Evolutionary conservation across 768 basidiomycete genomes (phyloP).

Genomic region (Rhodotorula paludigena): DNA sequence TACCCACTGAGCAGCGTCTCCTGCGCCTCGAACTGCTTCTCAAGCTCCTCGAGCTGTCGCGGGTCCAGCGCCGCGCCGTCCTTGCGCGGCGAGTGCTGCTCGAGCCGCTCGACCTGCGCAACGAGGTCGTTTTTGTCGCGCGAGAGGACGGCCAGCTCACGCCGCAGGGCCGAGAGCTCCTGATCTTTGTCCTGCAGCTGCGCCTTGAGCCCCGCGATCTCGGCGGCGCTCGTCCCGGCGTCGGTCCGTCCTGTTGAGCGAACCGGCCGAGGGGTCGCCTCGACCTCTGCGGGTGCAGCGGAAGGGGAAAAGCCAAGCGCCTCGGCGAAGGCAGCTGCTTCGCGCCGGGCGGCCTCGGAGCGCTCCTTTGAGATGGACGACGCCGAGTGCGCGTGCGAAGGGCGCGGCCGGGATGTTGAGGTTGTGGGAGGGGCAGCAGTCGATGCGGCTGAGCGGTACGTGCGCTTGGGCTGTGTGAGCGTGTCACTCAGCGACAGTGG

Average conservation of each 20-base stretch:
- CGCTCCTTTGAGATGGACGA: slow-evolving; percentile 9
- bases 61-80: slow-evolving; percentile 15
- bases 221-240: background rate
- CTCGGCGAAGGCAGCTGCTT: slow-evolving; percentile 8
- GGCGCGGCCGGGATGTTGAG: background rate
- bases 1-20: slow-evolving; percentile 21
- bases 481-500: slow-evolving; percentile 18
- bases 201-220: background rate
- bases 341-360: slow-evolving; percentile 8
- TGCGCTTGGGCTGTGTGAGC: slow-evolving; percentile 5
- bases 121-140: slow-evolving; percentile 22
- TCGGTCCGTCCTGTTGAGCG: background rate
- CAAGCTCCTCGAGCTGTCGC: slow-evolving; percentile 30
- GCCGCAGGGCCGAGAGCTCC: slow-evolving; percentile 9
- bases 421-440: background rate
- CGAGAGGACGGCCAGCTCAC: background rate
- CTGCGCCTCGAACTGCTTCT: slow-evolving; percentile 11
- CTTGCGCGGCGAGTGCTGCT: background rate
- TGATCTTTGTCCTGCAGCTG: slow-evolving; percentile 9
- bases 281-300: background rate
- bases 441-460: background rate
- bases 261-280: slow-evolving; percentile 5
- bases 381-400: background rate
- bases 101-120: background rate
- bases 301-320: background rate